A percentile compares a stretch with the other conserved stretches of the same genome.
Evolutionary conservation across 2,329 filamentous ascomycete species (phyloP).

Genomic region (Sporothrix dimorphospora): DNA sequence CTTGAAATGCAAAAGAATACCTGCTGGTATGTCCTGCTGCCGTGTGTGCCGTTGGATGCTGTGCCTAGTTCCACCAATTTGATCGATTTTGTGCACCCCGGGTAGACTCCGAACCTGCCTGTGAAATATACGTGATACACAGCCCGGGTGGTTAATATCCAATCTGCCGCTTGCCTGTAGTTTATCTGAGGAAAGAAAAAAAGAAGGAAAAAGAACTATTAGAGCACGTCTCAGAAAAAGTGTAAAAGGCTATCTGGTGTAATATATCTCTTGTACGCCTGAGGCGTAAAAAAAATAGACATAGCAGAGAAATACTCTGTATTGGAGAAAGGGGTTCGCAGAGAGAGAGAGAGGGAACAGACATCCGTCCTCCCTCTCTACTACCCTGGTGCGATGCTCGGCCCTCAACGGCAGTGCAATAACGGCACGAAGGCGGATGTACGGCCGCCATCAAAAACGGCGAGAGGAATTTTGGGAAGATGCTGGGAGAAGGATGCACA

Average conservation of each 20-base stretch:
- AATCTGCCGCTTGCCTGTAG: conserved; percentile 8
- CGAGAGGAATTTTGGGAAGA: background rate
- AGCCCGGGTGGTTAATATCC: background rate
- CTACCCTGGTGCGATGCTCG: background rate
- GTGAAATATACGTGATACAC: background rate
- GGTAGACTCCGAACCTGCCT: background rate
- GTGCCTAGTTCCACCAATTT: conserved; percentile 2
- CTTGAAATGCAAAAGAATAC: background rate
- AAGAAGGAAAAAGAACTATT: background rate
- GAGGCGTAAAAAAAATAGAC: conserved; percentile 10
- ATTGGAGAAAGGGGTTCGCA: background rate
- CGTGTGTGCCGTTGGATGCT: conserved; percentile 5
- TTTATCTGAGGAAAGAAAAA: background rate
- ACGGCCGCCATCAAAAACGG: background rate
- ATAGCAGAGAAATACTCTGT: background rate
- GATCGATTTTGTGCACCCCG: background rate
- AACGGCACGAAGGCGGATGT: background rate
- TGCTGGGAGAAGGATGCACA: background rate
- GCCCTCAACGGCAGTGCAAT: conserved; percentile 19
- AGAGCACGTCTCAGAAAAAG: background rate
- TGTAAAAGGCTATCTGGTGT: conserved; percentile 15
- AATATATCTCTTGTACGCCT: conserved; percentile 8
- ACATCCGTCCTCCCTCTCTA: background rate
- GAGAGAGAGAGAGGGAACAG: background rate
- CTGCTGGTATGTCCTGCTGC: background rate